Evolutionary conservation across 164 flowering plant species (phyloP).

Genomic region (Aristolochia fimbriata): DNA sequence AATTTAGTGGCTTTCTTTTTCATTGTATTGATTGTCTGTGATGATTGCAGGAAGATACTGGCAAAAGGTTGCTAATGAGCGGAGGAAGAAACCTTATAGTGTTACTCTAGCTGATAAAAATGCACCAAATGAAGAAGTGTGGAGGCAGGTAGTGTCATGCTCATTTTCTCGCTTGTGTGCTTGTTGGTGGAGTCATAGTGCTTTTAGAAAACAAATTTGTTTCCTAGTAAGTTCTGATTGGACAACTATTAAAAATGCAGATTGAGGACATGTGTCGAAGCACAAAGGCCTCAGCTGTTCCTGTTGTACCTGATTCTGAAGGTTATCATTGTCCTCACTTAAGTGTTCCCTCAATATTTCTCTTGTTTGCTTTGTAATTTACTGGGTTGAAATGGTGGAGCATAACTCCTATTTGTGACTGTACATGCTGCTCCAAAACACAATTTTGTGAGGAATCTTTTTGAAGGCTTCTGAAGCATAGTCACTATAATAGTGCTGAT

Average conservation of each 20-base stretch:
- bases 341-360: neutral
- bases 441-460: too few species aligned
- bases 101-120: conserved; percentile 93
- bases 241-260: conserved; percentile 23
- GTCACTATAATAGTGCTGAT: too few species aligned
- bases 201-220: too few species aligned
- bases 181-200: too few species aligned
- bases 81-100: conserved; percentile 63
- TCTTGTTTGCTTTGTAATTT: neutral
- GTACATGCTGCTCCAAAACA: too few species aligned
- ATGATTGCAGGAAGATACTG: conserved; percentile 66
- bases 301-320: conserved; percentile 85
- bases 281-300: conserved; percentile 78
- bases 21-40: neutral
- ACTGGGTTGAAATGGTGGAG: too few species aligned
- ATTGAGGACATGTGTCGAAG: conserved; percentile 81
- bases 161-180: too few species aligned
- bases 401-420: too few species aligned
- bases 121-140: conserved; percentile 98
- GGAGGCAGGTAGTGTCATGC: conserved; percentile 62
- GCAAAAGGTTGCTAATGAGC: conserved; percentile 81
- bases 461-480: too few species aligned
- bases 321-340: conserved; percentile 25
- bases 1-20: neutral
- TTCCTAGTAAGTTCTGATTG: too few species aligned